Evolutionary conservation across 257 asterid genomes (phyloP).

Genomic region (Solanum lycopersicoides): DNA sequence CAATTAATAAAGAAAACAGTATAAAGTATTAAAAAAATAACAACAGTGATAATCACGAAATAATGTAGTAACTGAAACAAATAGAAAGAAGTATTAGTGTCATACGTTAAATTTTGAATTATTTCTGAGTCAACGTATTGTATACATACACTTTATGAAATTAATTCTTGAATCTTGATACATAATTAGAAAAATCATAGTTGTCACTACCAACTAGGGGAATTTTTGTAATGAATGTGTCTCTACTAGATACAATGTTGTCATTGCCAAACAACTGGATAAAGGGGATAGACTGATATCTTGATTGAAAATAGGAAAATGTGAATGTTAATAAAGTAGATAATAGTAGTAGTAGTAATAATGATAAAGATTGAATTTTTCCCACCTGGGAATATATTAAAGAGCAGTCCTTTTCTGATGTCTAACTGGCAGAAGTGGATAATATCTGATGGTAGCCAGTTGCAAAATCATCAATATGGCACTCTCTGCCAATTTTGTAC

Average conservation of each 20-base stretch:
- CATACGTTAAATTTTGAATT: background rate
- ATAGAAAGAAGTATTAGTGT: background rate
- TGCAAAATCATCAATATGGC: constrained; percentile 12
- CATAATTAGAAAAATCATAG: background rate
- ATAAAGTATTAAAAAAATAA: too few relatives aligned
- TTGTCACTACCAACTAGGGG: constrained; percentile 2
- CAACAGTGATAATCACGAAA: background rate
- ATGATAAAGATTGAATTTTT: constrained; percentile 6
- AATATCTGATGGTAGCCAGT: constrained; percentile 1
- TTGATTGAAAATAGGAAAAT: background rate
- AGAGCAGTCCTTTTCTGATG: constrained; percentile 11
- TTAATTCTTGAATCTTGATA: background rate
- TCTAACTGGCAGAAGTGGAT: constrained; percentile 12
- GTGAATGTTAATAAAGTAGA: background rate
- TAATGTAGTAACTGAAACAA: too few relatives aligned
- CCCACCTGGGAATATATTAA: constrained; percentile 8
- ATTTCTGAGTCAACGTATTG: background rate
- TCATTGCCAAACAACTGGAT: constrained; percentile 2
- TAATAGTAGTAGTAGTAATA: background rate
- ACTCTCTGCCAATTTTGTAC: constrained; percentile 7
- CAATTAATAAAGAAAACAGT: too few relatives aligned
- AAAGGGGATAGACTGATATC: background rate
- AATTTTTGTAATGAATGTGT: background rate
- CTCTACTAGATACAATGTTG: constrained; percentile 7
- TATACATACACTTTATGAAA: background rate